Conservation (phyloP, 192 early-diverging fungal genomes). For the Backusella luteola region DNA sequence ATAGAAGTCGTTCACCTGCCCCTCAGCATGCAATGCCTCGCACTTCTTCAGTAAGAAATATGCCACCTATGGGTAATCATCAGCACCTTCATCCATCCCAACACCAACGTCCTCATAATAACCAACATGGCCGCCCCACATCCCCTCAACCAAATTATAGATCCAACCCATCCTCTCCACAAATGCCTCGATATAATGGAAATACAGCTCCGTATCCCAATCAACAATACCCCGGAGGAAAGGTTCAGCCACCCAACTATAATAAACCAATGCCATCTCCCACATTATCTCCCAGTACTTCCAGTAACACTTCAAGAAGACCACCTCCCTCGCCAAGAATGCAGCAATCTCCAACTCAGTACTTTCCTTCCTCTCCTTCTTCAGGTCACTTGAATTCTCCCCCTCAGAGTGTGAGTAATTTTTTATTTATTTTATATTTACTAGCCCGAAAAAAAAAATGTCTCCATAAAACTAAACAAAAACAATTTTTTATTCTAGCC, state of each 20-base stretch:
- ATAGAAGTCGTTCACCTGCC: background rate
- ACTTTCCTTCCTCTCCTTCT: slow-evolving; percentile 17
- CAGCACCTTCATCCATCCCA: background rate
- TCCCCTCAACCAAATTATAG: background rate
- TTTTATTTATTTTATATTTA: background rate
- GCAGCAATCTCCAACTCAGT: background rate
- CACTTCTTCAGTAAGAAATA: slow-evolving; percentile 2
- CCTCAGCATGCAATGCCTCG: slow-evolving; percentile 15
- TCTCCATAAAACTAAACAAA: background rate
- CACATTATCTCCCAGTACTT: slow-evolving; percentile 7
- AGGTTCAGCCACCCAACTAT: background rate
- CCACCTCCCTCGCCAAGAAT: slow-evolving; percentile 11
- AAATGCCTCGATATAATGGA: background rate
- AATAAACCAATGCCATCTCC: slow-evolving; percentile 15
- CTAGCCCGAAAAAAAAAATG: background rate
- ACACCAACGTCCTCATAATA: background rate
- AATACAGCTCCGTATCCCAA: background rate
- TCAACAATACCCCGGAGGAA: background rate
- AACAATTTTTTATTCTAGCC: slow-evolving; percentile 7
- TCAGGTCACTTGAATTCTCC: slow-evolving; percentile 13
- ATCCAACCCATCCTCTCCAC: background rate
- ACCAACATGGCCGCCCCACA: background rate
- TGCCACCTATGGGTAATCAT: background rate
- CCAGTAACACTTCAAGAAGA: slow-evolving; percentile 5
- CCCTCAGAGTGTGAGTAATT: slow-evolving; percentile 4